Base-by-base conservation (phyloP, 2,329 filamentous ascomycete species). In the Mycocentrospora acerina region DNA sequence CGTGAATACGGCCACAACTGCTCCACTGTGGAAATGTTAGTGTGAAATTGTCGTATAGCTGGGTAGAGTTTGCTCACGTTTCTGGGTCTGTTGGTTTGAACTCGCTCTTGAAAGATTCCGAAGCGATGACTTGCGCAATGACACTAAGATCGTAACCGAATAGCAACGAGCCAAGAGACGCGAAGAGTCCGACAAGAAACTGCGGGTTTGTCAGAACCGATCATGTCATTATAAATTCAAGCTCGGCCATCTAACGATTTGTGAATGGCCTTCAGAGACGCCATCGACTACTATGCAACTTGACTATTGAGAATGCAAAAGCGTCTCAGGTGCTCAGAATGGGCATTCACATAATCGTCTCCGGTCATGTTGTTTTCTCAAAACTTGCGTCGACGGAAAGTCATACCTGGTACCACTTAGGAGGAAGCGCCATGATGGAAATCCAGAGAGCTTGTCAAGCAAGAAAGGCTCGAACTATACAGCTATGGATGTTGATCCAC, bases 1-100 rank as follows among this genome's bases (percentile, higher is more conserved):
- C 0, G 87, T 91, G 64, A 91, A 90, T 42, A 90, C 76, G 1
- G 85, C 86, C 1, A 90, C 86, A 0, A 89, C 83, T 3, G 85
- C 79, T 36, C 85, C 86, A 25, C 19, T 22, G 9, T 6, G 9
- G 19, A 22, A 22, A 9, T 22, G 19, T 22, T 6, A 22, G 19
- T 22, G 5, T 22, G 5, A 22, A 9, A 6, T 5, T 22, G 9
- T 22, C 9, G 5, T 22, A 9, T 22, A 9, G 5, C 5, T 22
- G 19, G 5, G 5, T 22, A 9, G 9, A 6, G 19, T 6, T 5
- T 22, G 19, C 19, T 22, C 9, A 22, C 19, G 76, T 83, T 37
- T 74, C 67, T 46, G 68, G 59, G 7, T 58, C 43, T 19, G 45
- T 61, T 1, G 72, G 68, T 0, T 67, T 57, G 60, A 75, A 75